Evolutionary conservation across 108 stramenopile species (phyloP).

Genomic region (Nitzschia palea): DNA sequence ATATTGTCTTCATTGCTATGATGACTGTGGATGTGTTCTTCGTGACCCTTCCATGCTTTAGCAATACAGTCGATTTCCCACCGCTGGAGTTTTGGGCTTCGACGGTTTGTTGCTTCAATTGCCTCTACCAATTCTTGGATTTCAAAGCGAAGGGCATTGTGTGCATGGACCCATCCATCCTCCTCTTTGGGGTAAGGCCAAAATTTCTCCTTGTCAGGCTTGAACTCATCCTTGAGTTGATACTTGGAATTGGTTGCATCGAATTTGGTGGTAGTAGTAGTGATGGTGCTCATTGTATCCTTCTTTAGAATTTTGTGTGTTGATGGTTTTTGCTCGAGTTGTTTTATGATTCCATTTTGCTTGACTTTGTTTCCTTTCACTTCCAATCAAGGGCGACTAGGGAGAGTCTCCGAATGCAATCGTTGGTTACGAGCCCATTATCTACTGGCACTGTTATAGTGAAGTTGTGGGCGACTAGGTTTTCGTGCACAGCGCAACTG

Average conservation of each 20-base stretch:
- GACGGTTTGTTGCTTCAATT: constrained; percentile 12
- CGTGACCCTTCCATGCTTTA: constrained; percentile 31
- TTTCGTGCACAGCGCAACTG: no score
- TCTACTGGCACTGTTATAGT: no score
- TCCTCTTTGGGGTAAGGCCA: constrained; percentile 40
- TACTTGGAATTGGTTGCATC: constrained; percentile 31
- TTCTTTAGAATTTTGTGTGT: no score
- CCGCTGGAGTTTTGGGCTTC: background rate
- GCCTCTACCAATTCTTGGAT: constrained; percentile 26
- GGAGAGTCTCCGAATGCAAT: no score
- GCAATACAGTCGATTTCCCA: constrained; percentile 37
- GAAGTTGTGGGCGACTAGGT: no score
- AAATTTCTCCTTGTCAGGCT: constrained; percentile 38
- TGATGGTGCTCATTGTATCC: background rate
- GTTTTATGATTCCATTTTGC: no score
- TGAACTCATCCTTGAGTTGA: constrained; percentile 25
- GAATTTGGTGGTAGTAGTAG: background rate
- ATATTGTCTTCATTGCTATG: constrained; percentile 52
- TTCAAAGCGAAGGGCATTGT: constrained; percentile 44
- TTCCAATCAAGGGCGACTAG: no score
- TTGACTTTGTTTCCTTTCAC: no score
- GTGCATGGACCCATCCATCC: constrained; percentile 45
- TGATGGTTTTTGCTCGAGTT: no score
- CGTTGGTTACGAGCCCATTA: no score
- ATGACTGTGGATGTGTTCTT: constrained; percentile 37